Percentiles rank a stretch among this genome's conserved stretches.
phyloP scores from a whole-genome alignment of 331 rosid species.

The Quercus tomentella region DNA sequence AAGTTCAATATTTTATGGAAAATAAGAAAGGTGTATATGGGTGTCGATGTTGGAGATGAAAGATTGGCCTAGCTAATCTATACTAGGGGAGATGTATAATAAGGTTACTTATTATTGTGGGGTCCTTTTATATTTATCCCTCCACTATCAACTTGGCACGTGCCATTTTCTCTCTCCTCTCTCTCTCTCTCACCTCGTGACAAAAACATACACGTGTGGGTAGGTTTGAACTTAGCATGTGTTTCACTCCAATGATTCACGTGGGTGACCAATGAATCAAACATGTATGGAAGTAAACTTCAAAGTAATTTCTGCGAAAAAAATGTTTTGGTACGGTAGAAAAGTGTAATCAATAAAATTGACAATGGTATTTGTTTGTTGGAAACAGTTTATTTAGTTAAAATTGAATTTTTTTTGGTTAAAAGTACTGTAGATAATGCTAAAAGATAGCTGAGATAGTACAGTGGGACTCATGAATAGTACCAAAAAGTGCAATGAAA shows the following conservation, averaged over 20 bases:
- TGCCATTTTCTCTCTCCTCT: conserved; percentile 13
- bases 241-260: background rate
- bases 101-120: background rate
- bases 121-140: background rate
- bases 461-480: fast-evolving
- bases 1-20: no score
- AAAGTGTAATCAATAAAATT: no score
- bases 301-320: no score
- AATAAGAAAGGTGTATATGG: no score
- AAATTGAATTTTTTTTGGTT: no score
- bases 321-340: no score
- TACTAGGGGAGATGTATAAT: conserved; percentile 29
- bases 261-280: no score
- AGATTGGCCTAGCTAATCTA: no score
- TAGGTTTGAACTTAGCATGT: background rate
- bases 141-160: conserved; percentile 16
- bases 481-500: fast-evolving
- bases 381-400: fast-evolving
- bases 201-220: background rate
- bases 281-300: no score
- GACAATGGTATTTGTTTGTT: fast-evolving
- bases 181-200: background rate
- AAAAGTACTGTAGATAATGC: fast-evolving
- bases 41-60: no score
- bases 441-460: no score